Evolutionary conservation across 2,329 filamentous ascomycete species (phyloP).

Genomic region (Cladorrhinum sp.): DNA sequence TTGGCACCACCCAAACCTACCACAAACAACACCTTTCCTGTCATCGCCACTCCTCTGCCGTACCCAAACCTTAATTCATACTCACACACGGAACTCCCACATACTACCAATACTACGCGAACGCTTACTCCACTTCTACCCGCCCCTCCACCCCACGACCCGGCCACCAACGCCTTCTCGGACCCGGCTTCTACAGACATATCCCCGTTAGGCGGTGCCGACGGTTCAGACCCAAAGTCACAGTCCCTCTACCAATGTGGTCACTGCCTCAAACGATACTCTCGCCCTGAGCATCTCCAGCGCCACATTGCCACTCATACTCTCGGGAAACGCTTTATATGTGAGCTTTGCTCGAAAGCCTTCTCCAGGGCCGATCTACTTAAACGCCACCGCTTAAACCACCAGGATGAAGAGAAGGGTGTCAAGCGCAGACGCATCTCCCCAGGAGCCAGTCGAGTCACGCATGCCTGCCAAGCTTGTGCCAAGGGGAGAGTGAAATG

Average conservation of each 20-base stretch:
- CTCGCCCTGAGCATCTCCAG: slow-evolving; percentile 53
- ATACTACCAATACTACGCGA: too few species aligned
- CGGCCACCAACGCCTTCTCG: background rate
- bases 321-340: slow-evolving; percentile 48
- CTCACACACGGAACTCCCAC: background rate
- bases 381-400: slow-evolving; percentile 51
- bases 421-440: slow-evolving; percentile 46
- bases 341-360: slow-evolving; percentile 50
- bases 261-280: slow-evolving; percentile 38
- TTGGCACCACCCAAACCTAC: background rate
- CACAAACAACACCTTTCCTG: background rate
- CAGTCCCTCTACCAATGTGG: slow-evolving; percentile 3
- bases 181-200: background rate
- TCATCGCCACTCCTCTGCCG: background rate
- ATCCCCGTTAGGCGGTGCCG: background rate
- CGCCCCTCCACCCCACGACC: background rate
- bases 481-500: slow-evolving; percentile 54
- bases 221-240: background rate
- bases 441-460: slow-evolving; percentile 47
- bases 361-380: slow-evolving; percentile 54
- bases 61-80: background rate
- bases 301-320: slow-evolving; percentile 51
- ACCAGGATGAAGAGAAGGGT: slow-evolving; percentile 45
- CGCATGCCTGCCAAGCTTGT: slow-evolving; percentile 51
- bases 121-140: background rate